These are phyloP conservation scores for Aspergillus sclerotioniger DNA, from an alignment of 495 filamentous ascomycete species.

Conservation along the genomic window DNA sequence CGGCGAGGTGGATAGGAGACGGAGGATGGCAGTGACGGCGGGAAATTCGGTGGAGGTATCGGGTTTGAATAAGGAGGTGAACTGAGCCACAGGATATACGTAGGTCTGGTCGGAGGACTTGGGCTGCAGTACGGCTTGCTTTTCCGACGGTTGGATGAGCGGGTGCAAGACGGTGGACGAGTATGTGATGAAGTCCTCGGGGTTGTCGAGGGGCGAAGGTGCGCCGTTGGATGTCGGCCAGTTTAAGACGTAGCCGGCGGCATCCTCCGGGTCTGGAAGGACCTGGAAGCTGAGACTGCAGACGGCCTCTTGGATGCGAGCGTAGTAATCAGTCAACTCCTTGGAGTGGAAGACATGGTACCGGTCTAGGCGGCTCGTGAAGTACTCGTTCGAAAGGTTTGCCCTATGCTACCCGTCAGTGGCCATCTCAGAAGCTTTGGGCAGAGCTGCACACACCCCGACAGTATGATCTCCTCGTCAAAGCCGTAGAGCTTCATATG, in stretches of 20 bases:
- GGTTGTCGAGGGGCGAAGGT: slow-evolving; percentile 66
- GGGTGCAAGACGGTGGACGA: slow-evolving; percentile 64
- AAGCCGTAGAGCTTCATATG: slow-evolving; percentile 99
- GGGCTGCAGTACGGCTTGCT: slow-evolving; percentile 28
- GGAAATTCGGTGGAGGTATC: slow-evolving; percentile 87
- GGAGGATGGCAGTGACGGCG: slow-evolving; percentile 69
- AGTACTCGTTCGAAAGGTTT: slow-evolving; percentile 92
- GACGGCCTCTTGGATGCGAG: slow-evolving; percentile 69
- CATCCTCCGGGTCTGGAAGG: slow-evolving; percentile 52
- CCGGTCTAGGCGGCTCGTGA: slow-evolving; percentile 90
- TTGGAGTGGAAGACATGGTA: slow-evolving; percentile 87
- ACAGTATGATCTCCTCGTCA: slow-evolving; percentile 94
- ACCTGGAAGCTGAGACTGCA: slow-evolving; percentile 80
- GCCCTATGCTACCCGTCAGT: slow-evolving; percentile 48
- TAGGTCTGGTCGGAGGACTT: slow-evolving; percentile 57
- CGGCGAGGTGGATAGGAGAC: slow-evolving; percentile 54
- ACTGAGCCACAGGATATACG: slow-evolving; percentile 79
- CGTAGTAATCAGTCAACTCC: slow-evolving; percentile 80
- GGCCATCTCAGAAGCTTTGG: background rate
- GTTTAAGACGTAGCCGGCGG: slow-evolving; percentile 64
- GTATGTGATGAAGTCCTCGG: slow-evolving; percentile 63
- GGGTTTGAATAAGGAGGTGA: slow-evolving; percentile 76
- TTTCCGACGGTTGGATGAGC: slow-evolving; percentile 55
- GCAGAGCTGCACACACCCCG: slow-evolving; percentile 56
- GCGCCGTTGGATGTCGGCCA: slow-evolving; percentile 79